These are phyloP conservation scores for Colletotrichum simmondsii DNA, from an alignment of 2,329 filamentous ascomycete species.

Conservation along the genomic window DNA sequence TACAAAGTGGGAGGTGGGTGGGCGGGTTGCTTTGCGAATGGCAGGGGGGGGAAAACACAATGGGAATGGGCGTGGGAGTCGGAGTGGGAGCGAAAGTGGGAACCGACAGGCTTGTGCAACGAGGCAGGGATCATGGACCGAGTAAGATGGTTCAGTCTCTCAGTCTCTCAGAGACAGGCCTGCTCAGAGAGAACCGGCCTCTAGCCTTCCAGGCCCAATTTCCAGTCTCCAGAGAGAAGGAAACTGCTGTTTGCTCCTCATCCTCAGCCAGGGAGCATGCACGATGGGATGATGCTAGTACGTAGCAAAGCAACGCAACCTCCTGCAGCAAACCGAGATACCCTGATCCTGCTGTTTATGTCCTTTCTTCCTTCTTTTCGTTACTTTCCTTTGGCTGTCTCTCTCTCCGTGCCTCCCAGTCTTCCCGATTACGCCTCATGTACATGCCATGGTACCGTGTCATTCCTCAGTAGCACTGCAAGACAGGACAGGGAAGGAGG, in stretches of 20 bases:
- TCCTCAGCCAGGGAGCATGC: neutral
- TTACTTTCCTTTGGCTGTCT: neutral
- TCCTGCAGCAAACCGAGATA: slow-evolving; percentile 9
- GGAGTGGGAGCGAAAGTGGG: slow-evolving; percentile 29
- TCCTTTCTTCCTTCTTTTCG: neutral
- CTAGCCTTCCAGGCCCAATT: neutral
- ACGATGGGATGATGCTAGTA: slow-evolving; percentile 22
- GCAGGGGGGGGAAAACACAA: slow-evolving; percentile 6
- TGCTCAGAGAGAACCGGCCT: neutral
- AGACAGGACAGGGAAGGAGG: neutral
- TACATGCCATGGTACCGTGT: neutral
- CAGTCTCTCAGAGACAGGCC: neutral
- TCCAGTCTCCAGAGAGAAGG: neutral
- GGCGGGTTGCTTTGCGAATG: slow-evolving; percentile 10
- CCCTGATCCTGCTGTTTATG: slow-evolving; percentile 6
- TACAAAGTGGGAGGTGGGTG: slow-evolving; percentile 1
- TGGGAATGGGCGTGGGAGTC: slow-evolving; percentile 19
- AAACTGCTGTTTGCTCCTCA: neutral
- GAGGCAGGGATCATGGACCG: slow-evolving; percentile 17
- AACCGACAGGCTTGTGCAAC: slow-evolving; percentile 35
- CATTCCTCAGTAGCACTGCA: neutral
- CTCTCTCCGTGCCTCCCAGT: neutral
- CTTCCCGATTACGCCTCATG: neutral
- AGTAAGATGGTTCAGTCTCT: neutral
- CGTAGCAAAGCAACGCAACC: slow-evolving; percentile 22